phyloP scores from a whole-genome alignment of 768 basidiomycete genomes.

The Punctularia strigosozonata region DNA sequence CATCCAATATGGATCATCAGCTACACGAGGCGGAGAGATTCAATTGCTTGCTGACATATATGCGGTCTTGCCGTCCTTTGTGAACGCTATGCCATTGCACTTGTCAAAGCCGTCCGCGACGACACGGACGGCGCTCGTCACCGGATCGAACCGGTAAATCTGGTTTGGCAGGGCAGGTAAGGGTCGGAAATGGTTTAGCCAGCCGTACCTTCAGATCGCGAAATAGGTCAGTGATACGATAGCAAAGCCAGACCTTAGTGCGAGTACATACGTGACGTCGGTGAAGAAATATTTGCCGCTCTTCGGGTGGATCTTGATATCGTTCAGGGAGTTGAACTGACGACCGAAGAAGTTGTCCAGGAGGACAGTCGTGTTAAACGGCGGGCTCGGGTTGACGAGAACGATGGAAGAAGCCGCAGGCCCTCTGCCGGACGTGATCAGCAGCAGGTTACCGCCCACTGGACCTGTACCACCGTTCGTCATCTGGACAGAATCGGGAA shows the following conservation, averaged over 20 bases:
- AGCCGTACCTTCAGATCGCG: constrained; percentile 40
- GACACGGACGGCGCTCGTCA: constrained; percentile 50
- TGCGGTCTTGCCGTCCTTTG: constrained; percentile 47
- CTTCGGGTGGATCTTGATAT: constrained; percentile 59
- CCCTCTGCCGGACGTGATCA: constrained; percentile 58
- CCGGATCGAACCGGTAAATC: constrained; percentile 67
- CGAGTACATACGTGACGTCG: constrained; percentile 49
- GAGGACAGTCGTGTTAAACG: constrained; percentile 56
- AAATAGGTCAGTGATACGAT: no score
- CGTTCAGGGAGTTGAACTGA: constrained; percentile 77
- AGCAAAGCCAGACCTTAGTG: no score
- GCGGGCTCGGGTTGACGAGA: constrained; percentile 50
- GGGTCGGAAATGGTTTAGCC: constrained; percentile 53
- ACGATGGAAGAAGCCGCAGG: constrained; percentile 48
- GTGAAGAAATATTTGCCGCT: constrained; percentile 68
- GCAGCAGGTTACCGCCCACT: constrained; percentile 43
- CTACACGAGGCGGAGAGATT: constrained; percentile 3
- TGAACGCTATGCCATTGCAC: constrained; percentile 67
- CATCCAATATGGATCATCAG: constrained; percentile 7
- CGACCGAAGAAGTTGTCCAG: constrained; percentile 72
- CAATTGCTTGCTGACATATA: constrained; percentile 36
- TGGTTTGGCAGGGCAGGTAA: constrained; percentile 57
- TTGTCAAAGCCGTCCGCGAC: constrained; percentile 70
- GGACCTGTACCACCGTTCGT: constrained; percentile 62
- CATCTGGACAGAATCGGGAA: constrained; percentile 52